Percentiles rank a stretch among this genome's conserved stretches.
phyloP scores from a whole-genome alignment of 2,329 filamentous ascomycete genomes.

The Lithohypha guttulata region DNA sequence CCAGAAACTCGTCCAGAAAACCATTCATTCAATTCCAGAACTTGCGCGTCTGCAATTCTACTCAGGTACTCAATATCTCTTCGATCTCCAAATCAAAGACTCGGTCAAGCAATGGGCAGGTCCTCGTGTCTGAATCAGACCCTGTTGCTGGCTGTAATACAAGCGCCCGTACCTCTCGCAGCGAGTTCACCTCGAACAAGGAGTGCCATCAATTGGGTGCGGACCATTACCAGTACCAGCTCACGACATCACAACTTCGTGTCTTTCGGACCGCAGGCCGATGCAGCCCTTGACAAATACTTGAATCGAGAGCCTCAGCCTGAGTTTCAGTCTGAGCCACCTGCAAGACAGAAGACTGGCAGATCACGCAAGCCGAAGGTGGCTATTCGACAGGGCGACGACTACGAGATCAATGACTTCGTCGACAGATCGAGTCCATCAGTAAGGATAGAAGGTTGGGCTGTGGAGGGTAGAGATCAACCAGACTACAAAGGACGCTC shows the following conservation, averaged over 20 bases:
- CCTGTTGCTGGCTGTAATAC: not conserved
- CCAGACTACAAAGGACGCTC: not conserved
- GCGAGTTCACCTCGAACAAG: not conserved
- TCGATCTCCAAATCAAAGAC: too few species aligned
- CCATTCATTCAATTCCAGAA: too few species aligned
- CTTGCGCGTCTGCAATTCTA: too few species aligned
- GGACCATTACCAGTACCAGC: not conserved
- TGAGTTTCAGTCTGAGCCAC: too few species aligned
- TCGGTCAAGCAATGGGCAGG: too few species aligned
- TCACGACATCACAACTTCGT: not conserved
- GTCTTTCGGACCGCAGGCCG: conserved; percentile 3
- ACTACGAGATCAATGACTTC: conserved; percentile 6
- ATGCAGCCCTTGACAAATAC: conserved; percentile 5
- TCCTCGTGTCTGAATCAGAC: not conserved
- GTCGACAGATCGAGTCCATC: conserved; percentile 2
- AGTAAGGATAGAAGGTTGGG: not conserved
- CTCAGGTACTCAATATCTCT: too few species aligned
- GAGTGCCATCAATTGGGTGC: not conserved
- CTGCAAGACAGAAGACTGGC: not conserved
- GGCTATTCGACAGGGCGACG: not conserved
- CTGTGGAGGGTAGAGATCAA: too few species aligned
- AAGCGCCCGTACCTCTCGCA: not conserved
- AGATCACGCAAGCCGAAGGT: not conserved
- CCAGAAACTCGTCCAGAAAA: too few species aligned
- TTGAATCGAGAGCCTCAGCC: too few species aligned